Evolutionary conservation across 176 grass and related monocot species (phyloP).

Genomic region (Ananas comosus): DNA sequence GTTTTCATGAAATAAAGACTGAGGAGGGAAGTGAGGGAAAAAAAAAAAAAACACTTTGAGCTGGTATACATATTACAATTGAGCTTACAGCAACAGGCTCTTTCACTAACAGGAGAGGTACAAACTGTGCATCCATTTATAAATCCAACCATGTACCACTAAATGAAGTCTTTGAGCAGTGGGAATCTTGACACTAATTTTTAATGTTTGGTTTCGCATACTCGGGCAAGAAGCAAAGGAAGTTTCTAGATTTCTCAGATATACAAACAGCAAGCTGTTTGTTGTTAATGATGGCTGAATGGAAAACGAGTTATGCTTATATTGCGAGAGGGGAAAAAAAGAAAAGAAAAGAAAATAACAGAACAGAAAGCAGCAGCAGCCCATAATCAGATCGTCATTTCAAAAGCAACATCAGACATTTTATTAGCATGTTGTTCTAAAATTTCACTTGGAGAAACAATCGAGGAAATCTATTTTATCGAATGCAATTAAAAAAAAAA

Average conservation of each 20-base stretch:
- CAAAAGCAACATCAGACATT: too few relatives aligned
- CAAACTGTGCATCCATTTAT: neutral
- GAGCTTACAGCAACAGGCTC: neutral
- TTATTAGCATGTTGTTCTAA: too few relatives aligned
- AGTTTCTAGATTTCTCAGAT: neutral
- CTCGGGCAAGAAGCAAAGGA: neutral
- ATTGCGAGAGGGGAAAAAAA: neutral
- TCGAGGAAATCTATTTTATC: too few relatives aligned
- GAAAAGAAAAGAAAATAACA: neutral
- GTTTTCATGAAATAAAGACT: constrained; percentile 13
- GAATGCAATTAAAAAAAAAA: too few relatives aligned
- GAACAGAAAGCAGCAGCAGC: too few relatives aligned
- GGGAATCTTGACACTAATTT: neutral
- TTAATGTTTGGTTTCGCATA: neutral
- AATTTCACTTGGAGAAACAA: too few relatives aligned
- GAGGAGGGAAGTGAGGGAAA: neutral
- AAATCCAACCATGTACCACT: neutral
- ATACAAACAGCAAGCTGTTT: neutral
- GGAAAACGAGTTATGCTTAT: neutral
- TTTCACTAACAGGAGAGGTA: neutral
- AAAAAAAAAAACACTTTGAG: too few relatives aligned
- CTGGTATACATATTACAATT: too few relatives aligned
- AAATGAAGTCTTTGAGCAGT: neutral
- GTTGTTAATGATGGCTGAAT: neutral
- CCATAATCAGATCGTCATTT: too few relatives aligned